Base-by-base conservation (phyloP, 257 asterid species). In the Nicotiana benthamiana region DNA sequence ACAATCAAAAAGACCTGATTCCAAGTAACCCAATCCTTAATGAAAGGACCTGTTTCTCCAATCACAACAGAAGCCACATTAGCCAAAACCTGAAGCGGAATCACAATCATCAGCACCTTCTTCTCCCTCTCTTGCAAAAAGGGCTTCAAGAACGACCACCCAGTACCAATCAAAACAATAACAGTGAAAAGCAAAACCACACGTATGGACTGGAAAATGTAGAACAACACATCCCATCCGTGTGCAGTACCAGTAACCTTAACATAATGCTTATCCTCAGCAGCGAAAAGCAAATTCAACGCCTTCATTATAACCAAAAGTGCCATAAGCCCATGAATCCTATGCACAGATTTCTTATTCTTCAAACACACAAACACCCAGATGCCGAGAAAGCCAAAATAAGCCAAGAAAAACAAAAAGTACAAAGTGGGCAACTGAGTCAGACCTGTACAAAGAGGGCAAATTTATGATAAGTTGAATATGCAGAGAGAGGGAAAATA, bases 21-120 rank as follows among this genome's bases (percentile, higher is more conserved):
- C 99, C 98, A 96, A 34, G 97, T 91, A 15, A 90, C 93, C 98
- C 97, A 95, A 78, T 96, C 97, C 90, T 87, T 94, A 54, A 89
- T 96, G 75, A 96, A 96, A 1, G 99, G 99, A 30, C 99, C 99
- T 0, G 99, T 96, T 84, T 93, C 98, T n/a, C 97, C 98, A 62
- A 96, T 94, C 61, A 96, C 98, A 63, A 92, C 80, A 6, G 97
- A 96, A 10, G 99, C 99, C 5, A 92, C 80, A 81, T 96, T 96
- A 16, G 98, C 98, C 91, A 93, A 79, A 30, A 92, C 97, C 88
- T 96, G 98, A 80, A 93, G 85, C 5, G 99, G 99, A 86, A 96
- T 90, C 88, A 96, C 99, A 59, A 92, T 94, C 95, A 96, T 96
- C 97, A 96, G 89, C 83, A 94, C 97, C 86, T 92, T 94, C 92